Evolutionary conservation across 805 yeast genomes (phyloP).

Genomic region (Metschnikowia hibisci): DNA sequence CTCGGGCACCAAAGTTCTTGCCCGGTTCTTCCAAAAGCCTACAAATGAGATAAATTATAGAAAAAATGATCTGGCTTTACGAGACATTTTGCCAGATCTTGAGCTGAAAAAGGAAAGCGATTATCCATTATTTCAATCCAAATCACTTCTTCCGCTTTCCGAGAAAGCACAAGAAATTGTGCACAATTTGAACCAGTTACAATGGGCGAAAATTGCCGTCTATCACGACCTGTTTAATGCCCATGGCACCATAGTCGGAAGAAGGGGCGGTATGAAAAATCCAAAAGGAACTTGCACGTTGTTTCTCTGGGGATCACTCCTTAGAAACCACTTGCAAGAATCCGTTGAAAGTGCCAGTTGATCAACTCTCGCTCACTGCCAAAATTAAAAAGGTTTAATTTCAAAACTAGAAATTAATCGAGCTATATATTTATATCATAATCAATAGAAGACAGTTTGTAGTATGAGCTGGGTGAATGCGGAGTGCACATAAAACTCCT

Average conservation of each 20-base stretch:
- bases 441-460: no score
- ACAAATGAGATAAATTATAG: conserved; percentile 20
- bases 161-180: conserved; percentile 40
- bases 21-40: neutral
- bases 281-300: conserved; percentile 52
- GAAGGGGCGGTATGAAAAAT: conserved; percentile 55
- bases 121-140: conserved; percentile 29
- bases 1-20: neutral
- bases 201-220: conserved; percentile 77
- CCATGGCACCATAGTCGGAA: conserved; percentile 81
- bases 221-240: conserved; percentile 71
- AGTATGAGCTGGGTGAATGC: no score
- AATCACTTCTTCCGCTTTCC: conserved; percentile 37
- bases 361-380: no score
- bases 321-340: conserved; percentile 26
- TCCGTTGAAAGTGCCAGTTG: neutral
- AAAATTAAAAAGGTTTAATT: no score
- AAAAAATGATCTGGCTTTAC: conserved; percentile 21
- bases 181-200: conserved; percentile 53
- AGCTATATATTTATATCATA: no score
- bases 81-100: neutral
- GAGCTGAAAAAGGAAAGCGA: neutral
- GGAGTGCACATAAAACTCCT: neutral
- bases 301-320: conserved; percentile 45
- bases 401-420: no score